Evolutionary conservation across 805 yeast species (phyloP), one percentile per base, ranked within the genome.

Genomic region (Dipodascus geniculatus): DNA sequence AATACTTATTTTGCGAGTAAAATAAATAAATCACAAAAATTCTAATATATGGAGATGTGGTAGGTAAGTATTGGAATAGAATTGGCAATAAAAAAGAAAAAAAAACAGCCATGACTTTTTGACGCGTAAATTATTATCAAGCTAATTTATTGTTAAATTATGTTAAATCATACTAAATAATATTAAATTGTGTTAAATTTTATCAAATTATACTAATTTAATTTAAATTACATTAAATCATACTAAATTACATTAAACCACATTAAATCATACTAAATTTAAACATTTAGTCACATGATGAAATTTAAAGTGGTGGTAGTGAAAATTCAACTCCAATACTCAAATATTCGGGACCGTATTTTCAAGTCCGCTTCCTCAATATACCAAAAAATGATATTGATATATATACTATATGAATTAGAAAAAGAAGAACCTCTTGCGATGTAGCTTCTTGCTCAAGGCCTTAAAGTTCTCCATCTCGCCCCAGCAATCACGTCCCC

Each of bases 401-500:
- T n/a, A n/a, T n/a, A n/a, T n/a, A n/a, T n/a, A n/a, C n/a, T n/a
- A n/a, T 28, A 28, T 28, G 11, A 11, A n/a, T 53, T 58, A 66
- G 48, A 67, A 67, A 23, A 69, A 55, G 55, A 60, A 63, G 52
- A 68, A 67, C 57, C 59, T 57, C 57, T 65, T 67, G 33, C 60
- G 56, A 58, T 71, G 75, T 71, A 85, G 70, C 60, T 75, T 75
- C 63, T 74, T 78, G 52, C 84, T 79, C 55, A 85, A 70, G 17
- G 81, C 76, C 68, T 85, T 83, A 67, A 84, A 93, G 65, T 83
- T 78, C 68, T 85, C 91, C 88, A 91, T 91, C 72, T 91, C 99
- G 50, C 83, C 85, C 96, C 96, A 90, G 68, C 99, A 91, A 65
- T 93, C 96, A 64, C 99, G 79, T 2, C 97, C 98, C 80, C 87